phyloP scores from a whole-genome alignment of 768 basidiomycete genomes.

The Boletus insuetus region DNA sequence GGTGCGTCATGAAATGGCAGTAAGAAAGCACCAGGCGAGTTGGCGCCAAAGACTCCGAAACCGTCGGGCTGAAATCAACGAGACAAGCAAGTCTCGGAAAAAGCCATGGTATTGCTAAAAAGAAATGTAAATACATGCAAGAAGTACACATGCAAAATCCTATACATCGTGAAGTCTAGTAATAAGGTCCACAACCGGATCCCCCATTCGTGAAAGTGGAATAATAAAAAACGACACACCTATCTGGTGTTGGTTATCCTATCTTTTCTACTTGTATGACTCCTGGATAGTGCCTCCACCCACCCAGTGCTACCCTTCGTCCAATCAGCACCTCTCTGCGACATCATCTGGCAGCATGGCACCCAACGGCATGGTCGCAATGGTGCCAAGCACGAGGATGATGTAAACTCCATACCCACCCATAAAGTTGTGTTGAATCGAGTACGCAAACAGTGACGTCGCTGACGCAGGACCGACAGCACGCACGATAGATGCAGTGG shows the following conservation, averaged over 20 bases:
- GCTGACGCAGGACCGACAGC: slow-evolving; percentile 34
- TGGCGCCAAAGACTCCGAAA: too few relatives aligned
- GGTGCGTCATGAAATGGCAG: slow-evolving; percentile 4
- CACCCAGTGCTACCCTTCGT: neutral
- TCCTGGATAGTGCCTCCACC: neutral
- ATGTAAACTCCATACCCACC: slow-evolving; percentile 37
- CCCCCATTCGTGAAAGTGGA: slow-evolving; percentile 4
- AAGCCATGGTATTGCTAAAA: slow-evolving; percentile 16
- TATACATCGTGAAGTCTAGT: slow-evolving; percentile 1
- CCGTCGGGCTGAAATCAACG: neutral
- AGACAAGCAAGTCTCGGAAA: slow-evolving; percentile 8
- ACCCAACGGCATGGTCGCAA: slow-evolving; percentile 18
- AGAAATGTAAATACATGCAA: slow-evolving; percentile 22
- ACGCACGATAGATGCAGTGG: slow-evolving; percentile 29
- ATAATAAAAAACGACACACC: slow-evolving; percentile 14
- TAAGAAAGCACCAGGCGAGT: neutral
- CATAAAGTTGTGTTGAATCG: slow-evolving; percentile 33
- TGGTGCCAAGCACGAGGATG: slow-evolving; percentile 17
- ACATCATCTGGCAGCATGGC: slow-evolving; percentile 22
- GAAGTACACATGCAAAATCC: slow-evolving; percentile 14
- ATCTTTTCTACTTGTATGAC: neutral
- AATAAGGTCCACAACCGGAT: neutral
- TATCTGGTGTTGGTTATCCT: neutral
- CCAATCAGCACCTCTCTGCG: slow-evolving; percentile 15
- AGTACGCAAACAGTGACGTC: slow-evolving; percentile 38